phyloP scores from a whole-genome alignment of 495 filamentous ascomycete genomes.

The Tuber aestivum region DNA sequence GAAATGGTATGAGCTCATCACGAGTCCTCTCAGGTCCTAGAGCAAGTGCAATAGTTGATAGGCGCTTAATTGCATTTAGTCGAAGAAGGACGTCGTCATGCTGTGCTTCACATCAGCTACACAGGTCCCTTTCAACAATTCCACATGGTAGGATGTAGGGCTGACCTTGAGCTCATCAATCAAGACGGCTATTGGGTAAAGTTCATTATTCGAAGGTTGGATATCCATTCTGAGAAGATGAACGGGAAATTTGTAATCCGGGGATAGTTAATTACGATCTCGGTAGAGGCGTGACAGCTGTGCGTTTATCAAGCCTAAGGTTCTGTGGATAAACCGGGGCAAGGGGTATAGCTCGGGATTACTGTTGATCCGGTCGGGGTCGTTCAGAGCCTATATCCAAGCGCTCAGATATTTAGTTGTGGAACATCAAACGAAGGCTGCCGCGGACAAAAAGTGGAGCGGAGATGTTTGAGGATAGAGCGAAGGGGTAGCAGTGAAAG shows the following conservation, averaged over 20 bases:
- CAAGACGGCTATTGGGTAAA: conserved; percentile 97
- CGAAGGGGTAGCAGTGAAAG: neutral
- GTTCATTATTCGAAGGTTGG: conserved; percentile 80
- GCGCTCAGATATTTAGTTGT: conserved; percentile 25
- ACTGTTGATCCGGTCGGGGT: neutral
- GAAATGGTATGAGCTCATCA: conserved; percentile 95
- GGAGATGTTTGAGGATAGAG: neutral
- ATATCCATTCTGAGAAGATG: conserved; percentile 55
- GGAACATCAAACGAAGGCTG: conserved; percentile 20
- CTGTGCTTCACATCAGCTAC: conserved; percentile 49
- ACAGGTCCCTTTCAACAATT: conserved; percentile 23
- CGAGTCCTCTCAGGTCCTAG: conserved; percentile 90
- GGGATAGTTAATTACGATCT: conserved; percentile 16
- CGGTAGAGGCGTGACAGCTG: conserved; percentile 3
- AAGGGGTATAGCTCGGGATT: neutral
- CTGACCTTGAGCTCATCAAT: conserved; percentile 98
- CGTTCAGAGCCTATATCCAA: conserved; percentile 18
- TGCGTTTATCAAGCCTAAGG: neutral
- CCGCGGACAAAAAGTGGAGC: neutral
- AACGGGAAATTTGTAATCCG: conserved; percentile 11
- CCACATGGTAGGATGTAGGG: conserved; percentile 26
- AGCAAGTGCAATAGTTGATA: conserved; percentile 95
- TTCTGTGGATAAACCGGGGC: neutral
- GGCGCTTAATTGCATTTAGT: conserved; percentile 94
- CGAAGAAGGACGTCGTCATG: conserved; percentile 97